phyloP scores from a whole-genome alignment of 257 asterid genomes.

The Solanum gandarillasii region DNA sequence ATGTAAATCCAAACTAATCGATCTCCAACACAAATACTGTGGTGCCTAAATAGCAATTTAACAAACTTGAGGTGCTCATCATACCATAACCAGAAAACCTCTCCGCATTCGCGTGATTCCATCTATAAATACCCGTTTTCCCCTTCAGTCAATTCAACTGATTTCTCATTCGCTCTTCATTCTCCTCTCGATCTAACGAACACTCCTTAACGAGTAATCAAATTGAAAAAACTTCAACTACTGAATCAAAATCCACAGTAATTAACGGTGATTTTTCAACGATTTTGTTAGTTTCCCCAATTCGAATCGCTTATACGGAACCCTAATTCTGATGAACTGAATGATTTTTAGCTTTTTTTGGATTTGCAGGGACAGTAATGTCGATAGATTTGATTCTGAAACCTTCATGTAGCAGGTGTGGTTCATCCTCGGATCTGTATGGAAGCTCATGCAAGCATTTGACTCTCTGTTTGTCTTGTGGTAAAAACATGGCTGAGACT shows the following conservation, averaged over 20 bases:
- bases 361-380: conserved; percentile 18
- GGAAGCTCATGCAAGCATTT: conserved; percentile 90
- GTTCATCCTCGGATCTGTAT: conserved; percentile 68
- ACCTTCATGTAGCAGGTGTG: conserved; percentile 77
- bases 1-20: neutral
- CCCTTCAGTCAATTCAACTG: neutral
- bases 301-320: neutral
- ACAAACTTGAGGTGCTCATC: neutral
- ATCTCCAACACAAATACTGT: neutral
- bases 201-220: neutral
- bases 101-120: neutral
- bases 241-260: neutral
- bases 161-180: neutral
- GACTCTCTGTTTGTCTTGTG: conserved; percentile 76
- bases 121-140: neutral
- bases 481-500: conserved; percentile 72
- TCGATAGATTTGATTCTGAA: conserved; percentile 67
- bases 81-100: neutral
- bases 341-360: neutral
- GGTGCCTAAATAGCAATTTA: neutral
- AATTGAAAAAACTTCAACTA: neutral
- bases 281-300: neutral
- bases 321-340: neutral
- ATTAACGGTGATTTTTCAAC: neutral
- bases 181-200: neutral